These are phyloP conservation scores for Thecaphora thlaspeos DNA, from an alignment of 1,284 basidiomycete genomes.

Conservation along the genomic window DNA sequence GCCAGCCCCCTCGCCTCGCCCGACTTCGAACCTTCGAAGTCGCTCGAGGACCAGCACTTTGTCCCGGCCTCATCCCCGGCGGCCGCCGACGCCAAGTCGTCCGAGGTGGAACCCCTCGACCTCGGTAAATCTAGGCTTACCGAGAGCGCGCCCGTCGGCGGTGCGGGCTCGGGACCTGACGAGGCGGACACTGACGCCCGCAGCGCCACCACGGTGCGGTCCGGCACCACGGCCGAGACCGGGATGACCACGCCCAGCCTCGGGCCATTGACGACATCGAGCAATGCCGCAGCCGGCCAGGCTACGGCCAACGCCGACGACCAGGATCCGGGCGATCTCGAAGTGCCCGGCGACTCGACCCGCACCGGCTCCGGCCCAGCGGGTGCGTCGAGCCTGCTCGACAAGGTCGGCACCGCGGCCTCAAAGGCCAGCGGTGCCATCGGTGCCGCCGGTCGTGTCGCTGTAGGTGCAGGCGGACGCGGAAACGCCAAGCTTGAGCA, in stretches of 20 bases:
- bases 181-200: neutral
- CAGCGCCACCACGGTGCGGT: neutral
- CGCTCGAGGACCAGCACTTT: conserved; percentile 2
- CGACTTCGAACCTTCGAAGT: neutral
- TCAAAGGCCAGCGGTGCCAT: conserved; percentile 68
- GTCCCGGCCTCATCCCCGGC: neutral
- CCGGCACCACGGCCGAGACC: neutral
- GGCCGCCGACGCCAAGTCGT: neutral
- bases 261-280: too few species aligned
- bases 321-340: conserved; percentile 14
- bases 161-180: neutral
- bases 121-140: conserved; percentile 20
- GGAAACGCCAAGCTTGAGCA: conserved; percentile 29
- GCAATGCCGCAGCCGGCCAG: too few species aligned
- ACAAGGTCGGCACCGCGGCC: conserved; percentile 57
- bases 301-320: neutral
- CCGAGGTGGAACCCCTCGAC: conserved; percentile 45
- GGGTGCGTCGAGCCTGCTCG: conserved; percentile 19
- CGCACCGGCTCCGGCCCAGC: conserved; percentile 21
- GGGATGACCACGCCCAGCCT: conserved; percentile 1
- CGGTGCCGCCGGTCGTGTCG: conserved; percentile 61
- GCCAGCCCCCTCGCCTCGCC: conserved; percentile 38
- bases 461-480: conserved; percentile 9
- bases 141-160: neutral
- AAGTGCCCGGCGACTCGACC: conserved; percentile 23